Conservation (phyloP, 2,329 filamentous ascomycete species). For the Fonsecaea erecta region DNA sequence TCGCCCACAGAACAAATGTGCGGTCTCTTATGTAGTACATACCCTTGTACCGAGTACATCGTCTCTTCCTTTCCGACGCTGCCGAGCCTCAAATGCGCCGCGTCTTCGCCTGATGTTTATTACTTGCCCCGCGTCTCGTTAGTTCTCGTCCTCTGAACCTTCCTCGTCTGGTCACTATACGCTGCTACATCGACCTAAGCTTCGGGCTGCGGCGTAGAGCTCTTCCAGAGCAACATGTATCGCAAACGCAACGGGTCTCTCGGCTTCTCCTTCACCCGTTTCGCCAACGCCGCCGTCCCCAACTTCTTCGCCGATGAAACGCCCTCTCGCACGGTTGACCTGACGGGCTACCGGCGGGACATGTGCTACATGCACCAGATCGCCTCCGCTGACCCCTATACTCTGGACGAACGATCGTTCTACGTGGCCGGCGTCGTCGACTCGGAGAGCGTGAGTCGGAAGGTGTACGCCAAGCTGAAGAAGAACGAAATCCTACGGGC, state of each 20-base stretch:
- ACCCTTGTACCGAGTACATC: too few relatives aligned
- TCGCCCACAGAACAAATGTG: not conserved
- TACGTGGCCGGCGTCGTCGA: slow-evolving; percentile 33
- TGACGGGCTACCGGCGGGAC: slow-evolving; percentile 25
- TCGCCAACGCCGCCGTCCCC: slow-evolving; percentile 31
- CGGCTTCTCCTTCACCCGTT: slow-evolving; percentile 34
- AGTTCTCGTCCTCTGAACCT: not conserved
- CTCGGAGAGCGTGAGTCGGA: slow-evolving; percentile 21
- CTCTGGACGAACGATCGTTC: slow-evolving; percentile 30
- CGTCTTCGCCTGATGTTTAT: not conserved
- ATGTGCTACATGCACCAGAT: slow-evolving; percentile 36
- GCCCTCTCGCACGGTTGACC: slow-evolving; percentile 4
- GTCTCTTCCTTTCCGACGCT: not conserved
- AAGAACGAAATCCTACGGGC: slow-evolving; percentile 21
- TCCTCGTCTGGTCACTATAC: not conserved
- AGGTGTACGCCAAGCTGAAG: slow-evolving; percentile 23
- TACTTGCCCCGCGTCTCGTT: not conserved
- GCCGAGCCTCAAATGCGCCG: not conserved
- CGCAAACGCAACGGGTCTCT: slow-evolving; percentile 33
- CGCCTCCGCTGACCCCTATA: slow-evolving; percentile 25
- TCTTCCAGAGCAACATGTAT: slow-evolving; percentile 21
- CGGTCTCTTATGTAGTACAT: too few relatives aligned
- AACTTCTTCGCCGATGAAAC: slow-evolving; percentile 27
- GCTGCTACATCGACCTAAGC: not conserved
- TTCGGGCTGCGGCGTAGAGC: not conserved